Evolutionary conservation across 495 filamentous ascomycete species (phyloP).

Genomic region (Penicillium chermesinum): DNA sequence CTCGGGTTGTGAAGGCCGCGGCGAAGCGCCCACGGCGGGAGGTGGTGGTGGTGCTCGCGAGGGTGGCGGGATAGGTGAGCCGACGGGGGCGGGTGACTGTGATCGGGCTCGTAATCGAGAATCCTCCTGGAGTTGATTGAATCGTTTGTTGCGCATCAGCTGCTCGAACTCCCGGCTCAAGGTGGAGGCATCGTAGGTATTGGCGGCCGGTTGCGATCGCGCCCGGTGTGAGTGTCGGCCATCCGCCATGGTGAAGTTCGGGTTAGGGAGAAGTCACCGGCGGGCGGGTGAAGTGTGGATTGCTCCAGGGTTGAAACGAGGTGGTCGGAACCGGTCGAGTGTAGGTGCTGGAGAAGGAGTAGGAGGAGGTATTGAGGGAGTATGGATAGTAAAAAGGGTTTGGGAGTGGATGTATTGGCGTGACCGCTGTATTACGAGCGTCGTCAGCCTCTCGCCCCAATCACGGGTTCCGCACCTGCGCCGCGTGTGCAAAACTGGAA

Average conservation of each 20-base stretch:
- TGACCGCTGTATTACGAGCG: slow-evolving; percentile 32
- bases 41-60: slow-evolving; percentile 38
- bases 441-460: slow-evolving; percentile 46
- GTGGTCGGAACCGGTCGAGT: slow-evolving; percentile 1
- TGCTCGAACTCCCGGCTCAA: slow-evolving; percentile 68
- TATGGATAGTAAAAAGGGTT: slow-evolving; percentile 8
- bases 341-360: background rate
- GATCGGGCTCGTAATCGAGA: slow-evolving; percentile 49
- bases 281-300: slow-evolving; percentile 12
- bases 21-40: slow-evolving; percentile 29
- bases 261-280: slow-evolving; percentile 18
- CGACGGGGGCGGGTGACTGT: slow-evolving; percentile 33
- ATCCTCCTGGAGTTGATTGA: slow-evolving; percentile 62
- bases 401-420: slow-evolving; percentile 7
- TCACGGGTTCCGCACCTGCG: slow-evolving; percentile 39
- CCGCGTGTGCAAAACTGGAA: slow-evolving; percentile 41
- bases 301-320: slow-evolving; percentile 21
- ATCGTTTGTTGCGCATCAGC: slow-evolving; percentile 67
- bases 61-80: slow-evolving; percentile 30
- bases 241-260: slow-evolving; percentile 35
- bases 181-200: slow-evolving; percentile 42
- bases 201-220: slow-evolving; percentile 16
- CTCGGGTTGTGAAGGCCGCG: slow-evolving; percentile 43
- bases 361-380: slow-evolving; percentile 1
- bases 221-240: slow-evolving; percentile 30